A percentile compares a stretch with the other conserved stretches of the same genome.
phyloP scores from a whole-genome alignment of 179 eudicot species.

The Patellifolia procumbens region DNA sequence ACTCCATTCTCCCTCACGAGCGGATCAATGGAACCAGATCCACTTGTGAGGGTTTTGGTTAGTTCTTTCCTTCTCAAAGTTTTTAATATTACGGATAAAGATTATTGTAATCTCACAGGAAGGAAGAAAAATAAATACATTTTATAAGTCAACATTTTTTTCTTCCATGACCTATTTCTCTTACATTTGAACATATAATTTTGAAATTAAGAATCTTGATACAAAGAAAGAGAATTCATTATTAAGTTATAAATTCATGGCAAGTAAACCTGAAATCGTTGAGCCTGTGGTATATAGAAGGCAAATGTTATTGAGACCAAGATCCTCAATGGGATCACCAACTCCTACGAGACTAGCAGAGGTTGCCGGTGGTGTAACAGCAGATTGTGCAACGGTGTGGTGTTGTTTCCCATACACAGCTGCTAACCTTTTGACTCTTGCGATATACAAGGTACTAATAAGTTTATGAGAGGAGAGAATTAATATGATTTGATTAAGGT shows the following conservation, averaged over 20 bases:
- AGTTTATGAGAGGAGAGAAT: no score
- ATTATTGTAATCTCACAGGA: not conserved
- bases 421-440: conserved; percentile 6
- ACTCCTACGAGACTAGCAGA: not conserved
- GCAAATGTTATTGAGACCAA: not conserved
- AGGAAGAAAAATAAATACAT: no score
- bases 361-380: conserved; percentile 20
- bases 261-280: no score
- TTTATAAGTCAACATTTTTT: no score
- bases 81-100: not conserved
- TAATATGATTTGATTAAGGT: no score
- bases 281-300: conserved; percentile 9
- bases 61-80: not conserved
- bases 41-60: not conserved
- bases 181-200: not conserved
- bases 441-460: conserved; percentile 14
- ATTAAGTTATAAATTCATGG: not conserved
- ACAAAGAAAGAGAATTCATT: no score
- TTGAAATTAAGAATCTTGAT: no score
- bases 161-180: no score
- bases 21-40: not conserved
- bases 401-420: conserved; percentile 23
- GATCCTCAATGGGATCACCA: not conserved
- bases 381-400: conserved; percentile 21
- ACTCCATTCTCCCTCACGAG: not conserved